Evolutionary conservation across 2,329 filamentous ascomycete genomes (phyloP), one percentile per base, ranked within the genome.

Genomic region (Aspergillus clavatus): DNA sequence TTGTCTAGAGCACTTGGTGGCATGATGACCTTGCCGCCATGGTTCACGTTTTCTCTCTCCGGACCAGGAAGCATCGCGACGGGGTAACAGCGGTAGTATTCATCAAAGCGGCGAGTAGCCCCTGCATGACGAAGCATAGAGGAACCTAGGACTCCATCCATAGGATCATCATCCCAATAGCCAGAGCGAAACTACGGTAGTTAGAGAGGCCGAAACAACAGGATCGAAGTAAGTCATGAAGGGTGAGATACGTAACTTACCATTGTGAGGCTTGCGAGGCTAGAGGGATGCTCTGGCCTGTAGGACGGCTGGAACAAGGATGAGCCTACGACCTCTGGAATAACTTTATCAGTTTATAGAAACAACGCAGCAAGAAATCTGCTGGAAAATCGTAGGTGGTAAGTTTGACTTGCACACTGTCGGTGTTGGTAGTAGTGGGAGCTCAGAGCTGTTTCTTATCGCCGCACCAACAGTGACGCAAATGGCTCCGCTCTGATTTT

Each of bases 31-130:
- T 98, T 98, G 70, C 91, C 94, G 56, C 93, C 93, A 65, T 93
- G 90, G 75, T 97, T 97, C 51, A 95, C 83, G 56, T 90, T 85
- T 42, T 87, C 86, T 55, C 93, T 81, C 60, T 96, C 90, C 28
- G 88, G 82, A 2, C 91, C 90, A 10, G 90, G 89, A 51, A 95
- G 82, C 90, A 98, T 97, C 59, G 85, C 83, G 60, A 96, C 80
- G 35, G 93, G 93, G 63, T 97, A 98, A 75, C 90, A 96, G 61
- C 93, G 85, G 72, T 96, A 97, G 74, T 95, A 97, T 70, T 98
- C 93, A 69, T 98, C 91, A 73, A 98, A 98, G 49, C 90, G 87
- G 59, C 89, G 86, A 57, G 71, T 76, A 60, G 66, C 68, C 40
- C 69, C 72, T 35, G 67, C 63, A 51, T 72, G 73, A 27, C 72